Percentiles rank a stretch among this genome's conserved stretches.
Evolutionary conservation across 148 eudicot genomes (phyloP).

Genomic region (Vaccinium corymbosum): DNA sequence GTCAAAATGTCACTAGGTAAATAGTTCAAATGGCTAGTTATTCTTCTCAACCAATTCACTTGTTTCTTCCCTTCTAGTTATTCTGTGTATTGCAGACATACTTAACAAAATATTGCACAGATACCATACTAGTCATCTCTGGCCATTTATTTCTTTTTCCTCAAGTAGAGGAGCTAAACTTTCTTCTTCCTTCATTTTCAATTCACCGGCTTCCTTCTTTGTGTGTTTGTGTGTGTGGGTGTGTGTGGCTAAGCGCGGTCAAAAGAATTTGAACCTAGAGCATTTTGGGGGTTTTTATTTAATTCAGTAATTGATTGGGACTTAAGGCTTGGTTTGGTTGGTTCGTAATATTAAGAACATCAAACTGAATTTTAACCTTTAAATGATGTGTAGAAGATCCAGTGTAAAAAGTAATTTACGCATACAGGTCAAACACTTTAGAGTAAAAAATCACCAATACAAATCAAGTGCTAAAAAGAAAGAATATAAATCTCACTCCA

Average conservation of each 20-base stretch:
- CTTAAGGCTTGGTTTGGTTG: neutral
- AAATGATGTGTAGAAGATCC: neutral
- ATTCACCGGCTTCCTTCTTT: neutral
- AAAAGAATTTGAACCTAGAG: neutral
- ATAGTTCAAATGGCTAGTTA: neutral
- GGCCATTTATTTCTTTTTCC: neutral
- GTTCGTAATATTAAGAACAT: no score
- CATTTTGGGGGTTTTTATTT: neutral
- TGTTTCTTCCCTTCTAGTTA: neutral
- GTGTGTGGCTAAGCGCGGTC: neutral
- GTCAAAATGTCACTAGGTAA: neutral
- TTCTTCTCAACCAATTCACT: neutral
- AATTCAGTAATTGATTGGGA: neutral
- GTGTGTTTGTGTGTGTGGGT: neutral
- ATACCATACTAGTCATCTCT: neutral
- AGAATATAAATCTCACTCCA: neutral
- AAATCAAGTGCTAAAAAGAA: neutral
- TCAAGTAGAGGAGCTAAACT: no score
- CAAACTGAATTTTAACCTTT: neutral
- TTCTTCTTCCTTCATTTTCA: neutral
- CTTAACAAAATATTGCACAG: neutral
- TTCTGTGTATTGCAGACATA: neutral
- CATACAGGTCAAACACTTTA: neutral
- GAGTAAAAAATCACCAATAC: neutral
- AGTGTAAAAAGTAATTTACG: neutral